Evolutionary conservation across 2,329 filamentous ascomycete species (phyloP).

Genomic region (Didymella pinodella): DNA sequence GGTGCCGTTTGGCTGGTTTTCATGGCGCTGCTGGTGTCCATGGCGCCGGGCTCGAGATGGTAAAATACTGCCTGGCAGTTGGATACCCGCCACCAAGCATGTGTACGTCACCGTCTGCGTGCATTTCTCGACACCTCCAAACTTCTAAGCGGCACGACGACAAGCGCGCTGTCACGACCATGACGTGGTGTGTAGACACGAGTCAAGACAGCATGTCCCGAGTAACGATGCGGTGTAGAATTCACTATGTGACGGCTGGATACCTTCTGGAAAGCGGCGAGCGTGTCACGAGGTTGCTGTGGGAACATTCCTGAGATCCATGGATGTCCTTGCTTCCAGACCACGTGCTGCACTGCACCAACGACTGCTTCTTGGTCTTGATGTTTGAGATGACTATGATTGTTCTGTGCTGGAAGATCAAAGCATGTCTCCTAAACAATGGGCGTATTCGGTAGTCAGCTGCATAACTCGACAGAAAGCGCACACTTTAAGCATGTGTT

Average conservation of each 20-base stretch:
- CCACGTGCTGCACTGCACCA: not conserved
- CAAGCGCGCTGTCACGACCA: not conserved
- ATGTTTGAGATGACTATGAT: no score
- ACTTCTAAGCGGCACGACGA: not conserved
- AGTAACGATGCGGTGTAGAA: not conserved
- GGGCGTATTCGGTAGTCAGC: no score
- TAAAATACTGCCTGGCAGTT: constrained; percentile 1
- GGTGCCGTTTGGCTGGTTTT: no score
- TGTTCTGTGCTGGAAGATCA: no score
- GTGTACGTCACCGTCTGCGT: constrained; percentile 11
- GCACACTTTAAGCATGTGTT: no score
- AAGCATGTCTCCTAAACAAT: no score
- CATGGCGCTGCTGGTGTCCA: not conserved
- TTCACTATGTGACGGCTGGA: no score
- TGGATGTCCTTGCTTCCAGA: not conserved
- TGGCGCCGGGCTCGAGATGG: constrained; percentile 6
- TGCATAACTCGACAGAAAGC: no score
- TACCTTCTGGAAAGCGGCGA: not conserved
- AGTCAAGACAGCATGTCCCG: not conserved
- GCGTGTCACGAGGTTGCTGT: not conserved
- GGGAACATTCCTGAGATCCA: not conserved
- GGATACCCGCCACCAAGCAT: constrained; percentile 3
- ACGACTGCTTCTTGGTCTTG: not conserved
- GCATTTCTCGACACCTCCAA: not conserved
- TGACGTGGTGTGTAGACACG: not conserved